Base-by-base conservation (phyloP, 345 rosid genomes). In the Mercurialis annua region DNA sequence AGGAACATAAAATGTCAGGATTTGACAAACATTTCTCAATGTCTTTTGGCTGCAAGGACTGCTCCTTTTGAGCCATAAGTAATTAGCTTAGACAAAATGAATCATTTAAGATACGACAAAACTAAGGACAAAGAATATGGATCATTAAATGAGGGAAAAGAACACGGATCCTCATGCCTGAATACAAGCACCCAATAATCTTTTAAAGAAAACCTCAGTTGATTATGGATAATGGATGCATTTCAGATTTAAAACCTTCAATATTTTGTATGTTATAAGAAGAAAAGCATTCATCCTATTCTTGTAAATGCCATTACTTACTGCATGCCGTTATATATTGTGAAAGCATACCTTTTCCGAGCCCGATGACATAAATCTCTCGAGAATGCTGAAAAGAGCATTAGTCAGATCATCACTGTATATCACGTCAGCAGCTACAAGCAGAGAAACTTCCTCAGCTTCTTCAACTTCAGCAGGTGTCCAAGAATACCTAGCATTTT, bases 351-450 rank as follows among this genome's bases (percentile, higher is more conserved):
- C 86, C 85, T 77, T 85, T 59, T 72, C 59, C 16, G 76, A 51
- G 44, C 84, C 87, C 23, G 60, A 43, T 2, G 80, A 73, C 88
- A 87, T 87, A 29, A 83, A 69, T 82, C 67, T 71, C 65, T 81
- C 73, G 40, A 87, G 70, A 40, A 76, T 68, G 53, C 60, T 43
- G 74, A 87, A 87, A 49, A 85, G 69, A 5, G 82, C 81, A 79
- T 77, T 82, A 3, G 93, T 85, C 59, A 83, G 78, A 71, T 85
- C 81, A 74, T 85, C 87, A 29, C 84, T 81, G 76, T 87, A 87
- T 63, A 85, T 83, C 17, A 87, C 92, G 73, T 83, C 90, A 51
- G 90, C 92, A 73, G 92, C 88, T 36, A 87, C 27, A 66, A 87
- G 81, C 62, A 87, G 49, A 43, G 83, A 73, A 68, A 84, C 85